Base-by-base conservation (phyloP, 257 asterid genomes). In the Fraxinus americana region DNA sequence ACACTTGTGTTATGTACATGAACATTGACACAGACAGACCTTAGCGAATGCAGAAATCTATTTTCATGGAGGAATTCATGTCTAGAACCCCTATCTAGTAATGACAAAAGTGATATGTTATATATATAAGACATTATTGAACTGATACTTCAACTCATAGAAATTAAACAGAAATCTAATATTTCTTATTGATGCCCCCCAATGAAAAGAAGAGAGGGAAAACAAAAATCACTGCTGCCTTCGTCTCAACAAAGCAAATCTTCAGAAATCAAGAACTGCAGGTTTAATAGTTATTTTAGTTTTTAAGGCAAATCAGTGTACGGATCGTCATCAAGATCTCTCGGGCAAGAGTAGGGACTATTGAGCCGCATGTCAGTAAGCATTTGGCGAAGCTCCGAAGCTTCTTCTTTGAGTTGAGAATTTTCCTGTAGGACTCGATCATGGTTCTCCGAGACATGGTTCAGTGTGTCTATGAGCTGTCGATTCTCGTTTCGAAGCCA, bases 401-500 rank as follows among this genome's bases (percentile, higher is more conserved):
- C 81, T 80, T 92, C 91, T 65, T 88, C 92, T 77, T 90, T 94
- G 71, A 94, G 93, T 39, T 83, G 92, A 38, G 86, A 83, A 82
- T 94, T 92, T 69, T 94, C 97, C 80, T 84, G 89, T 63, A 92
- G 76, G 3, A 83, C 89, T 39, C 76, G 91, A 41, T 91, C 92
- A 13, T 90, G 93, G 61, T 71, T 74, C 70, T 94, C 97, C 0
- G 97, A 82, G 2, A 78, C 88, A 39, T 88, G 90, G 88, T 88
- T 90, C 73, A 94, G 85, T 80, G 90, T 90, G 41, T 90, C 92
- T 1, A 87, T 65, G 79, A 94, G 94, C 61, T 88, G 91, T 69
- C 88, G 96, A 48, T 94, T 94, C 93, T 94, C 98, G 35, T 89
- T 90, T 1, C 94, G 83, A 35, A 94, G 93, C 90, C 92, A 90